Percentiles rank a stretch among this genome's conserved stretches.
phyloP scores from a whole-genome alignment of 257 asterid species.

The Mentha longifolia region DNA sequence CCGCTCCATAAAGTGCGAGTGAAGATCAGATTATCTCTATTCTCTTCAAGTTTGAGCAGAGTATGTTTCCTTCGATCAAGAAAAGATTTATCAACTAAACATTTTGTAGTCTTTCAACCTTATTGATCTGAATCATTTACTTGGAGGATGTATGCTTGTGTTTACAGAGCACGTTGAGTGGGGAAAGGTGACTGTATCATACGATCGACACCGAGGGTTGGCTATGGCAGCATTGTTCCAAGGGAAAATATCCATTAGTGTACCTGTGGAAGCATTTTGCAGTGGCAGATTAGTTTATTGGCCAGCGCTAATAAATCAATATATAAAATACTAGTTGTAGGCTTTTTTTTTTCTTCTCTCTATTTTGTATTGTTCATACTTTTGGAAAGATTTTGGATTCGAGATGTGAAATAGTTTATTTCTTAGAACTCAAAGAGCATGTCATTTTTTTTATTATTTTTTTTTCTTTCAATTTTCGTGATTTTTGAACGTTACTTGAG shows the following conservation, averaged over 20 bases:
- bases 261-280: conserved; percentile 31
- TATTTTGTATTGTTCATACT: conserved; percentile 25
- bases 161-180: background rate
- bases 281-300: conserved; percentile 15
- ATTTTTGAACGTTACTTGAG: background rate
- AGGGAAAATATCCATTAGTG: conserved; percentile 18
- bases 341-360: background rate
- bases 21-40: conserved; percentile 17
- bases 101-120: background rate
- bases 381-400: conserved; percentile 28
- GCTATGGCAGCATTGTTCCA: background rate
- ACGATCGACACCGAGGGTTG: background rate
- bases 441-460: too few species aligned
- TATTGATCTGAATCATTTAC: background rate
- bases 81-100: background rate
- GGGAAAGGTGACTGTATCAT: conserved; percentile 11
- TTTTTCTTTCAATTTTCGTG: background rate
- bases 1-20: conserved; percentile 76
- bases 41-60: background rate
- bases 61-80: conserved; percentile 2
- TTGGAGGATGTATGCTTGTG: background rate
- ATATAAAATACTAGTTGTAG: conserved; percentile 17
- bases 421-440: background rate
- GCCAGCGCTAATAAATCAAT: conserved; percentile 20
- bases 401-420: conserved; percentile 18